These are phyloP conservation scores for Benincasa hispida DNA, from an alignment of 306 rosid species.

Conservation along the genomic window DNA sequence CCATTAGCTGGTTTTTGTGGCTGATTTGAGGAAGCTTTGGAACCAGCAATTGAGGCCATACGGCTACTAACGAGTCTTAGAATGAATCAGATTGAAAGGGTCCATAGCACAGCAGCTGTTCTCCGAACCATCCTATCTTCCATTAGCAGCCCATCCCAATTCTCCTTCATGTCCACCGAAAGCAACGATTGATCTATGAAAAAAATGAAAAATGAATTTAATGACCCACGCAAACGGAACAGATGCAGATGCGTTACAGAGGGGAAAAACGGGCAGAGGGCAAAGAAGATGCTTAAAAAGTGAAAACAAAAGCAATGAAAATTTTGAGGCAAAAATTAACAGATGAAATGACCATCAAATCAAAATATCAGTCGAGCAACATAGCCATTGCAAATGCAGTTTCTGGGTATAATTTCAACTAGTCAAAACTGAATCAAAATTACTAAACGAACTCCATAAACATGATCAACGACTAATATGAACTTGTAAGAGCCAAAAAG, in stretches of 20 bases:
- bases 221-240: not conserved
- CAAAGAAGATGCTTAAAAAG: not conserved
- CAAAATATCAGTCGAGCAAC: slow-evolving; percentile 14
- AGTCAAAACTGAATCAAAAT: not conserved
- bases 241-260: not conserved
- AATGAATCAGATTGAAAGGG: slow-evolving; percentile 26
- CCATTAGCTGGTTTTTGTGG: slow-evolving; percentile 35
- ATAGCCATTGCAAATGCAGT: slow-evolving; percentile 12
- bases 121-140: not conserved
- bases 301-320: not conserved
- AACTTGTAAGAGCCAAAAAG: slow-evolving; percentile 7
- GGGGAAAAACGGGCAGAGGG: not conserved
- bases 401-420: slow-evolving; percentile 3
- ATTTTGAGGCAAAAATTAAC: not conserved
- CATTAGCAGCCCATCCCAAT: not conserved
- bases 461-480: not conserved
- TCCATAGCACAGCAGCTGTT: slow-evolving; percentile 23
- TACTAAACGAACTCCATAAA: not conserved
- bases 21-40: slow-evolving; percentile 36
- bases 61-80: slow-evolving; percentile 13
- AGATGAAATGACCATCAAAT: slow-evolving; percentile 9
- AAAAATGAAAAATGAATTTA: not conserved
- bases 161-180: not conserved
- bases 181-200: not conserved
- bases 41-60: slow-evolving; percentile 66